Percentiles rank a stretch among this genome's conserved stretches.
These are phyloP conservation scores for Ogataea siamensis DNA, from an alignment of 805 yeast species.

Conservation along the genomic window DNA sequence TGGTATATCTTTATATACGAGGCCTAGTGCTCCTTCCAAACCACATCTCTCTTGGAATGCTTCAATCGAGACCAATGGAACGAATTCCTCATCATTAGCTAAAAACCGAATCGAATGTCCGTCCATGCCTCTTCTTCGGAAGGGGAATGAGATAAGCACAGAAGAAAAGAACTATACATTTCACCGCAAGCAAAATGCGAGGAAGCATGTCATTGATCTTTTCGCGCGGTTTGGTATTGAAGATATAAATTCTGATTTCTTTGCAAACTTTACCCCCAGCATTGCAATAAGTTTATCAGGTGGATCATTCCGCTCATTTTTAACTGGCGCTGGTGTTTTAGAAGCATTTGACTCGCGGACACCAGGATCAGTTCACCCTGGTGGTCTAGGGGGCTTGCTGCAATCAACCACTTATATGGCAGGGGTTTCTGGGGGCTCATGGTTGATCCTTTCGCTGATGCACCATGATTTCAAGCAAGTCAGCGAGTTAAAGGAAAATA, in stretches of 20 bases:
- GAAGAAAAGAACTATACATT: conserved; percentile 14
- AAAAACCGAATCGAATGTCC: conserved; percentile 16
- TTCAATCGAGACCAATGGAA: not conserved
- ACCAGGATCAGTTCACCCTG: conserved; percentile 29
- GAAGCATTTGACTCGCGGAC: conserved; percentile 51
- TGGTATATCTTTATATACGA: not conserved
- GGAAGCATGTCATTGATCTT: conserved; percentile 7
- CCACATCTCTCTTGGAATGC: conserved; percentile 1
- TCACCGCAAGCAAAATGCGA: conserved; percentile 5
- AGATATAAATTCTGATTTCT: conserved; percentile 6
- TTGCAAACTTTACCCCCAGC: conserved; percentile 12
- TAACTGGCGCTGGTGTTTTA: conserved; percentile 55
- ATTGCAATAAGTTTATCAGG: conserved; percentile 48
- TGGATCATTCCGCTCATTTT: conserved; percentile 59
- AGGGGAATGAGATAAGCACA: conserved; percentile 14
- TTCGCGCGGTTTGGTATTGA: conserved; percentile 16
- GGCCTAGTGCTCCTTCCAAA: not conserved
- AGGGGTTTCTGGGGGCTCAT: conserved; percentile 72
- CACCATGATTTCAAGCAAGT: conserved; percentile 39
- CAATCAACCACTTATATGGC: conserved; percentile 56
- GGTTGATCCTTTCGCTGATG: conserved; percentile 56
- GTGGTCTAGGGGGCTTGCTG: conserved; percentile 49
- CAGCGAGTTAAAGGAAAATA: conserved; percentile 24
- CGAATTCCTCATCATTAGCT: not conserved
- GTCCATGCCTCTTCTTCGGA: conserved; percentile 10